Conservation (phyloP, 2,329 filamentous ascomycete genomes). For the Colletotrichum falcatum region DNA sequence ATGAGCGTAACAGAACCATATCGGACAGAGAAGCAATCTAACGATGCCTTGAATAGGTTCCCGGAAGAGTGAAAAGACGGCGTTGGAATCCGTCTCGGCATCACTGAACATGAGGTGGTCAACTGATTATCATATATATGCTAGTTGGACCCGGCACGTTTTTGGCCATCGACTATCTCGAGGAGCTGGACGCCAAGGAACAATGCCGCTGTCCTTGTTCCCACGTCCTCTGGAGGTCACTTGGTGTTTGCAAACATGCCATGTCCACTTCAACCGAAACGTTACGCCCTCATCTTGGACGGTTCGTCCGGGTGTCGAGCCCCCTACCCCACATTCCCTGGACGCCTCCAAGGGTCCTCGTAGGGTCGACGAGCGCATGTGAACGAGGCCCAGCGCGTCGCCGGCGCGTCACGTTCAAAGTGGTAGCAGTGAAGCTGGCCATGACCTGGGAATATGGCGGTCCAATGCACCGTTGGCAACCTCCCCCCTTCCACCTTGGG, state of each 20-base stretch:
- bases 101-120: slow-evolving; percentile 25
- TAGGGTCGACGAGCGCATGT: background rate
- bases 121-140: slow-evolving; percentile 37
- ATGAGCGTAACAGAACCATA: slow-evolving; percentile 6
- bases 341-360: too few species aligned
- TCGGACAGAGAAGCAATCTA: background rate
- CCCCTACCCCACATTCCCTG: too few species aligned
- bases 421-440: slow-evolving; percentile 8
- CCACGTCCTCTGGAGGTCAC: slow-evolving; percentile 5
- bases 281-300: background rate
- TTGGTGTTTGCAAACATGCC: too few species aligned
- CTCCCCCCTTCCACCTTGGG: too few species aligned
- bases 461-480: slow-evolving; percentile 9
- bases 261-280: slow-evolving; percentile 14
- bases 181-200: background rate
- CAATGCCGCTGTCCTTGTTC: slow-evolving; percentile 12
- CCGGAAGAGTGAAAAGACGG: slow-evolving; percentile 7
- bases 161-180: background rate
- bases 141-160: slow-evolving; percentile 17
- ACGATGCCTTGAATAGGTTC: slow-evolving; percentile 16
- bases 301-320: background rate
- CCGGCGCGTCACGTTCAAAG: slow-evolving; percentile 21
- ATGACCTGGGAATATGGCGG: slow-evolving; percentile 10
- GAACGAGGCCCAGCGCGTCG: slow-evolving; percentile 5
- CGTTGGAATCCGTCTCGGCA: background rate